These are phyloP conservation scores for Rhazya stricta DNA, from an alignment of 257 asterid species.

Conservation along the genomic window DNA sequence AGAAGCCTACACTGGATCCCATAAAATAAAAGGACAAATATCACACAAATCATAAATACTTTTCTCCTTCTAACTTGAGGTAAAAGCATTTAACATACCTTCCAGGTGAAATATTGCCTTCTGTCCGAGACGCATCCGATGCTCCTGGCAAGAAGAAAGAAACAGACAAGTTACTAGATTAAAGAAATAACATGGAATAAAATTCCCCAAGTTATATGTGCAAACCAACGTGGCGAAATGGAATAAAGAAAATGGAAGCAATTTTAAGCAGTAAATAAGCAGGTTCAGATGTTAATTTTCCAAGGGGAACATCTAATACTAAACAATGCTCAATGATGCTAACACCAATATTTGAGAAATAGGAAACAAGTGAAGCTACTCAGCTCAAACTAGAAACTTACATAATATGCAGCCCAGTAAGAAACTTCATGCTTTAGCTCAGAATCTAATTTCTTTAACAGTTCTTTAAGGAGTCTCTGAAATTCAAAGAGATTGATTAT, in stretches of 20 bases:
- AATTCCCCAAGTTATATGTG: neutral
- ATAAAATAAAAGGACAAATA: neutral
- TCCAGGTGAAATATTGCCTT: conserved; percentile 98
- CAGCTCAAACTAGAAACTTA: conserved; percentile 34
- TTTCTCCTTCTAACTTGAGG: neutral
- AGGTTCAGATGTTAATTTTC: neutral
- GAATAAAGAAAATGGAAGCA: neutral
- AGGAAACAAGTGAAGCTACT: conserved; percentile 5
- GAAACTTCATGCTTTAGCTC: conserved; percentile 85
- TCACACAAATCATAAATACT: neutral
- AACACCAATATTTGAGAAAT: neutral
- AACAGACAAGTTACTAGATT: neutral
- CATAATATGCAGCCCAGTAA: conserved; percentile 97
- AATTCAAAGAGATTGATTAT: conserved; percentile 21
- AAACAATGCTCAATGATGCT: neutral
- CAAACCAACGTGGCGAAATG: neutral
- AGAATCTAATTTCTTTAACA: conserved; percentile 85
- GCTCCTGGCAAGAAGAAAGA: conserved; percentile 53
- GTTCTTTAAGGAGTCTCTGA: conserved; percentile 83
- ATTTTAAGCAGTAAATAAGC: neutral
- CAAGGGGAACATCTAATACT: neutral
- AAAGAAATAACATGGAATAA: neutral
- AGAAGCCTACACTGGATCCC: neutral
- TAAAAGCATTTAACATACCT: conserved; percentile 44
- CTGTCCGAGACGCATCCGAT: conserved; percentile 88